phyloP scores from a whole-genome alignment of 2,329 filamentous ascomycete species.

The Drechslera avenae region DNA sequence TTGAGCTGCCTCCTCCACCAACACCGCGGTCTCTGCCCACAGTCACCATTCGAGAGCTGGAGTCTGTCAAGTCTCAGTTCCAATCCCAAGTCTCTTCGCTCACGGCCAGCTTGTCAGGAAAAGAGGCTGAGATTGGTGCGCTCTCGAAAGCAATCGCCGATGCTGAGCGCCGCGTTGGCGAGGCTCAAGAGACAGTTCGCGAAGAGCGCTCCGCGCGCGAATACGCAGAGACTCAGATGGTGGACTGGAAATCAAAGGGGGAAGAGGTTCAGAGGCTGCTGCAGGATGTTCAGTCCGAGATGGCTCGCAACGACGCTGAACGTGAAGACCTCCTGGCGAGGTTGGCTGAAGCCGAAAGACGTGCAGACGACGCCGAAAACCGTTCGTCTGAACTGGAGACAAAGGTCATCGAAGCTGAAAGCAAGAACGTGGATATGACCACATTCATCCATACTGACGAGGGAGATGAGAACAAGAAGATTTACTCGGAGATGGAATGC shows the following conservation, averaged over 20 bases:
- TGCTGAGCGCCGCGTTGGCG: conserved; percentile 88
- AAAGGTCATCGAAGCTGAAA: conserved; percentile 58
- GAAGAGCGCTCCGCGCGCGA: conserved; percentile 76
- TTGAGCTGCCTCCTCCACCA: conserved; percentile 90
- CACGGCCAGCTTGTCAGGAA: conserved; percentile 87
- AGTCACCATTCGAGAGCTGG: conserved; percentile 88
- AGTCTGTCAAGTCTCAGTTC: conserved; percentile 88
- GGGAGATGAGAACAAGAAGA: conserved; percentile 38
- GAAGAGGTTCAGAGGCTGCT: conserved; percentile 85
- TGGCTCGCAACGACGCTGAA: conserved; percentile 77
- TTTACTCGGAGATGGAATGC: conserved; percentile 51
- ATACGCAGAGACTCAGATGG: conserved; percentile 73
- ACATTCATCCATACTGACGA: conserved; percentile 53
- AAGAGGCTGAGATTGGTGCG: conserved; percentile 87
- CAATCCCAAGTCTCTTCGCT: conserved; percentile 94
- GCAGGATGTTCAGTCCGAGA: conserved; percentile 79
- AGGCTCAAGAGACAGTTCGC: conserved; percentile 80
- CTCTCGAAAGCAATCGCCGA: conserved; percentile 87
- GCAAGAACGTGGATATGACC: conserved; percentile 74
- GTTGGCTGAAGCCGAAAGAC: conserved; percentile 74
- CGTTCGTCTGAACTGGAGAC: conserved; percentile 72
- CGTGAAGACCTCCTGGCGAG: conserved; percentile 77
- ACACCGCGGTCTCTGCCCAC: conserved; percentile 90
- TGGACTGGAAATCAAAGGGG: conserved; percentile 82
- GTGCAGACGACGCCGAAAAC: conserved; percentile 74